A percentile compares a stretch with the other conserved stretches of the same genome.
Conservation (phyloP, 1,284 basidiomycete genomes). For the Dichomitus squalens region DNA sequence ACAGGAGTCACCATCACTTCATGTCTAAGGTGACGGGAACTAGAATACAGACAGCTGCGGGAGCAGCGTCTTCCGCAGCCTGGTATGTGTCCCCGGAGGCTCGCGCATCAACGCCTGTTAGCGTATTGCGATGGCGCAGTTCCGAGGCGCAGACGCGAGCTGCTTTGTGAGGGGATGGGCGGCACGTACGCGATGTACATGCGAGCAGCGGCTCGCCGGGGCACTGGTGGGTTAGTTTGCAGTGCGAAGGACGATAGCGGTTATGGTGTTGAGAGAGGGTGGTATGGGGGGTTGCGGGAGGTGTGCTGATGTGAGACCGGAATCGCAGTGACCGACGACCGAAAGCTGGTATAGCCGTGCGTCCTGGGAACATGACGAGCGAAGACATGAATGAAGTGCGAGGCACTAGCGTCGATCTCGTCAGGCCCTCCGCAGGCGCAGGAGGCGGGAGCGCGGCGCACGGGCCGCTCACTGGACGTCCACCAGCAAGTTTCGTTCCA, state of each 20-base stretch:
- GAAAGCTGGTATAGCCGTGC: constrained; percentile 13
- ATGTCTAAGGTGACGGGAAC: not conserved
- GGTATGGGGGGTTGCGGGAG: constrained; percentile 1
- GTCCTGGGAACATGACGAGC: constrained; percentile 17
- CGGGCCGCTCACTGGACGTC: constrained; percentile 63
- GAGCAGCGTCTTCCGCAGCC: not conserved
- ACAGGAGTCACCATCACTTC: not conserved
- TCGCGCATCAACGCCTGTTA: not conserved
- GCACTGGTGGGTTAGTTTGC: not conserved
- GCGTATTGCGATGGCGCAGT: not conserved
- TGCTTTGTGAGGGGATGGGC: not conserved
- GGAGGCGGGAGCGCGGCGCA: constrained; percentile 9
- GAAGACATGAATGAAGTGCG: constrained; percentile 10
- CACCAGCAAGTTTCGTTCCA: constrained; percentile 88
- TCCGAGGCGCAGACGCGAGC: not conserved
- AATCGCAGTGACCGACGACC: constrained; percentile 23
- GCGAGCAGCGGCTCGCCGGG: constrained; percentile 1
- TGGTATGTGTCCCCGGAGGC: not conserved
- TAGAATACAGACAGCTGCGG: constrained; percentile 1
- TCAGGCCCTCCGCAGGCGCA: constrained; percentile 8
- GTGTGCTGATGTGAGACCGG: constrained; percentile 18
- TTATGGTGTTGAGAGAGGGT: not conserved
- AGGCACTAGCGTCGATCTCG: constrained; percentile 15
- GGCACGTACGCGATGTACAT: not conserved
- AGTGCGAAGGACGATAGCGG: constrained; percentile 6